Base-by-base conservation (phyloP, 1,139 yeast genomes). In the Pichia sp. region DNA sequence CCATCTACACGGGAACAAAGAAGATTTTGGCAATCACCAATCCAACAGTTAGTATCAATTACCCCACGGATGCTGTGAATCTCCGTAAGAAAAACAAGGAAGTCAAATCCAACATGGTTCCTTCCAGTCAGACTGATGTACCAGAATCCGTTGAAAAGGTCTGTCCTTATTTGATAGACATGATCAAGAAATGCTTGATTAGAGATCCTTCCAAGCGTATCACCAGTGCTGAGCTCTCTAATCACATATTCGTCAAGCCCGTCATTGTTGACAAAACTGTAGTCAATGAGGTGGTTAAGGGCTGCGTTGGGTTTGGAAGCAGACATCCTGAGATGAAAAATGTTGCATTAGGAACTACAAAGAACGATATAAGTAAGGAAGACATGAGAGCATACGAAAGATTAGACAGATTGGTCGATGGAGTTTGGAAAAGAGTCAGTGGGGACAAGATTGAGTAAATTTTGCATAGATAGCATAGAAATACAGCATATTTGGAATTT, bases 1-100 rank as follows among this genome's bases (percentile, higher is more conserved):
- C 87, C 0, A 69, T 71, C 2, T 85, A 75, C 50, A 74, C 78
- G 23, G 94, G 94, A 1, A 77, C 82, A 40, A 87, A 84, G 52
- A 66, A 95, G 45, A 67, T 86, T 32, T 66, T 81, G 57, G 96
- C 96, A 2, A 88, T 87, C 27, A 82, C 84, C 72, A 83, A 84
- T 52, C 94, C 94, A 1, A 79, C 80, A 41, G 76, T 85, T n/a
- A 74, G 74, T 46, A 77, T 88, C n/a, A 62, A 64, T 19, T 87
- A 73, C 52, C 83, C 94, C 0, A 13, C 26, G 9, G 31, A 22
- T 14, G 38, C 30, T 5, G 29, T 40, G 4, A 40, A 40, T 27
- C 22, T 40, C 25, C 65, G 65, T 10, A 63, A 35, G 14, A 41
- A 41, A 21, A 41, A 40, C 27, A 46, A 45, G 6, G 29, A 40